Evolutionary conservation across 2,329 filamentous ascomycete genomes (phyloP), one percentile per base, ranked within the genome.

Genomic region (Stachybotrys echinatus): DNA sequence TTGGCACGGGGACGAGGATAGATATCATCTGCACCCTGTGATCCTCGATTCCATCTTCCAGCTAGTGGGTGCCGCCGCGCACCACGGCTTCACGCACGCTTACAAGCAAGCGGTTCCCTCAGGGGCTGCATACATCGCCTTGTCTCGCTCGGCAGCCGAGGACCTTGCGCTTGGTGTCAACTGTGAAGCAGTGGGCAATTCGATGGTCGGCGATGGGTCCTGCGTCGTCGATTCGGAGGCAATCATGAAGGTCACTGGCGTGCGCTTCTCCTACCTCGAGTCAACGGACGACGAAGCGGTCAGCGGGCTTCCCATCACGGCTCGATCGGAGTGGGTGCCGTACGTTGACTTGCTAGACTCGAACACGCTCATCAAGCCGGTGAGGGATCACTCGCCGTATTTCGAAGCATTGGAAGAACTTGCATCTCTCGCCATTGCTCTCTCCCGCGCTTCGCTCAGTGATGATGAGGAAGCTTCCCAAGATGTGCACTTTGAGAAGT

Each of bases 11-110:
- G 53, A 59, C 39, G 55, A 62, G 42, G 54, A 55, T 4, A 39
- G 59, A 2, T 65, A 72, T 43, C 55, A 63, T 17, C 54, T 74
- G 18, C 72, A 75, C 47, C 71, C 72, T 0, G 60, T 61, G 4
- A 64, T 63, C 44, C 60, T 74, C 19, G 71, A 74, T 48, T 53
- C 58, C 12, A 60, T 57, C 44, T 46, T 69, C 19, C 67, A 69
- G 43, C 54, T 65, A 2, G 51, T 60, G 19, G 58, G 62, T 44
- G 50, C 62, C 4, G 59, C 63, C 8, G 48, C 53, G 12, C 50
- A 51, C 1, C 53, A 53, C 19, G 61, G 60, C 5, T 50, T 61
- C 6, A 55, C 51, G 3, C 53, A 56, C 22, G 57, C 58, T 23
- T 55, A 58, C 42, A 46, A 52, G n/a, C 55, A 55, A 17, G 49